Conservation (phyloP, 805 yeast species). For the Hanseniaspora meyeri region DNA sequence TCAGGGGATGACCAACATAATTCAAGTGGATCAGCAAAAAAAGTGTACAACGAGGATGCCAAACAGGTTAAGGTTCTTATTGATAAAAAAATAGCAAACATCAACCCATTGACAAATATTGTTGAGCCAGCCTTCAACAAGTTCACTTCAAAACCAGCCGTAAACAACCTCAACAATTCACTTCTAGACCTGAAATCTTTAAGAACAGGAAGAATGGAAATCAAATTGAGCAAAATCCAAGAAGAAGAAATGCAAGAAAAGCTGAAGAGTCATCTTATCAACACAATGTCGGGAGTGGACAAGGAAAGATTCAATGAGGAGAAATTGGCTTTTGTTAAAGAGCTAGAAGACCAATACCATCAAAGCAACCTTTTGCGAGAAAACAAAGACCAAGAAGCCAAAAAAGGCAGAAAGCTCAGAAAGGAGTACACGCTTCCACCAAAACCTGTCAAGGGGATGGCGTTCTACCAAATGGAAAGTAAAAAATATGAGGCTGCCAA, state of each 20-base stretch:
- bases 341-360: neutral
- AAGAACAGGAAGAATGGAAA: neutral
- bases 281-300: neutral
- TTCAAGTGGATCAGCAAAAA: neutral
- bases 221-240: neutral
- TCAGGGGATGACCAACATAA: neutral
- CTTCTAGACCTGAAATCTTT: neutral
- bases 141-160: neutral
- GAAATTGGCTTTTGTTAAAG: constrained; percentile 2
- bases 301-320: neutral
- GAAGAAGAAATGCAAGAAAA: neutral
- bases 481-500: constrained; percentile 14
- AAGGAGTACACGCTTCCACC: constrained; percentile 15
- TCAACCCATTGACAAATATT: constrained; percentile 4
- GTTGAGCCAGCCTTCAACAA: constrained; percentile 11
- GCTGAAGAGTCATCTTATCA: neutral
- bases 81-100: constrained; percentile 7
- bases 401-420: constrained; percentile 14
- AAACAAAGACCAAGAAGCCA: neutral
- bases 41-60: neutral
- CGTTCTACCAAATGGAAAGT: constrained; percentile 6
- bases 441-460: constrained; percentile 6
- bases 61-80: neutral
- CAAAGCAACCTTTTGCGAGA: neutral
- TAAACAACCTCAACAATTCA: neutral